Base-by-base conservation (phyloP, 2,329 filamentous ascomycete genomes). In the Botrytis porri region DNA sequence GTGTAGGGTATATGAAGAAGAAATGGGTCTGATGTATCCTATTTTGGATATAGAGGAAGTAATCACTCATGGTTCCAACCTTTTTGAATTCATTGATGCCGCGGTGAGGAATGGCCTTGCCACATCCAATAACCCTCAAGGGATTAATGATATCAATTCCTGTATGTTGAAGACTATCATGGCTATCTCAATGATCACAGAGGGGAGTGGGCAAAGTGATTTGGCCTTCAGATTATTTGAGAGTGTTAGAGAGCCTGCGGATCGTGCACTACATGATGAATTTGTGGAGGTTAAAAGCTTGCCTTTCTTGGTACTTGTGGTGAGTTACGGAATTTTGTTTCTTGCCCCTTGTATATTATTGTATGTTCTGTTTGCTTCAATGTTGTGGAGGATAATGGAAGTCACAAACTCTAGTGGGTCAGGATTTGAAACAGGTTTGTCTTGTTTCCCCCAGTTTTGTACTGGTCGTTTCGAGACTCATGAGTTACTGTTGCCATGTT, bases 21-120 rank as follows among this genome's bases (percentile, higher is more conserved):
- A 98, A 80, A 91, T 97, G 78, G 93, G 93, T 61, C 88, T 95
- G 78, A 97, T 97, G 93, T 97, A 97, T 81, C 95, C 95, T 0
- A 88, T 97, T 6, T 82, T 97, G 64, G 88, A 93, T 77, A 92
- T 97, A 51, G 88, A 92, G 60, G 86, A 86, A 60, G 84, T 97
- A 57, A 89, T 93, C 54, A 84, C 85, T 9, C 92, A 97, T 80
- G 90, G 91, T 10, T 90, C 88, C 75, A 86, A 87, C 74, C 84
- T 97, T 1, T 91, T 90, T 72, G 85, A 88, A 0, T 96, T 93
- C 81, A 89, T 96, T 79, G 92, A 94, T 45, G 88, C 89, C 43
- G 89, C 89, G 25, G 82, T 85, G 41, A 83, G 88, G 54, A 86
- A 85, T 6, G 88, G 89, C 3, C 84, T 92, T 63, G 85, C 88